Base-by-base conservation (phyloP, 2,329 filamentous ascomycete species). In the Curvularia verruculosa region DNA sequence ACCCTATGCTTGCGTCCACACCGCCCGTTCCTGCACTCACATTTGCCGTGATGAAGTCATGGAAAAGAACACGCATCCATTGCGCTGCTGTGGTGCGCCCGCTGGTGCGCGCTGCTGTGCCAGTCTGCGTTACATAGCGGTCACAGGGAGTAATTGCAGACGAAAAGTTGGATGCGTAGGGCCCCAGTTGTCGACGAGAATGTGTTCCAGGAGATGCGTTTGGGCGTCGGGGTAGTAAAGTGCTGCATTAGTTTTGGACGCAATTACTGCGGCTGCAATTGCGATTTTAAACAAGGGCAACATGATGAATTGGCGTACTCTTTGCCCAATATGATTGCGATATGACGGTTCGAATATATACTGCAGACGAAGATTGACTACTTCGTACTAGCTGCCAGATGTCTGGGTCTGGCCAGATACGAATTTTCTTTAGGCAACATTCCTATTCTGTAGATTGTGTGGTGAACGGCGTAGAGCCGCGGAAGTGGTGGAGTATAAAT, bases 1-100 rank as follows among this genome's bases (percentile, higher is more conserved):
- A 73, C 10, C 65, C 66, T 26, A 75, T 72, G 29, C 66, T 70
- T 5, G 67, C 71, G 53, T 75, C 71, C 1, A 74, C 49, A 12
- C 72, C 72, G 34, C 70, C 71, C 1, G 63, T 67, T 0, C 70
- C 71, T 8, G 61, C 60, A 9, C 48, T 54, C 4, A 63, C 59
- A 39, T 72, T 53, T 15, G 65, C 65, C 3, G 69, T 69, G 3
- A 69, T 60, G 41, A 71, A 70, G 49, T 74, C 72, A 41, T 74
- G 72, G 46, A 74, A 74, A 28, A 69, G 61, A 18, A 65, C 68
- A 1, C 70, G 61, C 28, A 72, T 61, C 65, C 70, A 70, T 49
- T 68, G 68, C 7, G 67, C 67, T 13, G 68, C 51, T 0, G 55
- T 58, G 5, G 51, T 58, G 40, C 55, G 51, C 9, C 55, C 60